These are phyloP conservation scores for Purpureocillium lavendulum DNA, from an alignment of 2,329 filamentous ascomycete species.

Conservation along the genomic window DNA sequence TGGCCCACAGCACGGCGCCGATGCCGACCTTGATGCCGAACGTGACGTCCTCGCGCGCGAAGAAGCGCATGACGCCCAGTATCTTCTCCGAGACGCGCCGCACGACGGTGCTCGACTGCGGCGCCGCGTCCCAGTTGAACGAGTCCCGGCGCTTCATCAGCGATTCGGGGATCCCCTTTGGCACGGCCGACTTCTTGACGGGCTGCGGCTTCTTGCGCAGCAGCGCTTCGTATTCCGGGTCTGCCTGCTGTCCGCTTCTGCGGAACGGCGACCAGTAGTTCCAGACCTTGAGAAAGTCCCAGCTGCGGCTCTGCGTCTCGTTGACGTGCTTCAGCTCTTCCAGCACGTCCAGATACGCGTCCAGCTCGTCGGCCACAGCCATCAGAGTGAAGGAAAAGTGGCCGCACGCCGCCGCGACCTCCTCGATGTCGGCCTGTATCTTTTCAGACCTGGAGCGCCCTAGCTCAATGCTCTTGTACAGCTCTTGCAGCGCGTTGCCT, in stretches of 20 bases:
- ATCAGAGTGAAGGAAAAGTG: constrained; percentile 91
- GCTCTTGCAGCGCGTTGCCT: constrained; percentile 63
- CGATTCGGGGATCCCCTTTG: constrained; percentile 45
- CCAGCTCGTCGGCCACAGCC: constrained; percentile 85
- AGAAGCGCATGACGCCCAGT: constrained; percentile 35
- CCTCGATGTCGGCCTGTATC: constrained; percentile 87
- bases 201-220: constrained; percentile 32
- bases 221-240: constrained; percentile 34
- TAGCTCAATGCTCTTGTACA: constrained; percentile 75
- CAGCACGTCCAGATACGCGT: constrained; percentile 71
- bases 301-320: constrained; percentile 54
- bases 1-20: constrained; percentile 80
- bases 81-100: constrained; percentile 36
- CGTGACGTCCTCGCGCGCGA: constrained; percentile 48
- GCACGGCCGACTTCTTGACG: constrained; percentile 45
- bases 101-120: constrained; percentile 34
- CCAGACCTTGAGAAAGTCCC: constrained; percentile 88
- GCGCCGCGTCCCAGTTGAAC: constrained; percentile 47
- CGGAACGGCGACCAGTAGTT: constrained; percentile 8
- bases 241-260: constrained; percentile 13
- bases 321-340: constrained; percentile 74
- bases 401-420: constrained; percentile 94
- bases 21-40: constrained; percentile 92
- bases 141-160: constrained; percentile 45
- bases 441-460: constrained; percentile 60